phyloP scores from a whole-genome alignment of 768 basidiomycete genomes.

The Russula abietina region DNA sequence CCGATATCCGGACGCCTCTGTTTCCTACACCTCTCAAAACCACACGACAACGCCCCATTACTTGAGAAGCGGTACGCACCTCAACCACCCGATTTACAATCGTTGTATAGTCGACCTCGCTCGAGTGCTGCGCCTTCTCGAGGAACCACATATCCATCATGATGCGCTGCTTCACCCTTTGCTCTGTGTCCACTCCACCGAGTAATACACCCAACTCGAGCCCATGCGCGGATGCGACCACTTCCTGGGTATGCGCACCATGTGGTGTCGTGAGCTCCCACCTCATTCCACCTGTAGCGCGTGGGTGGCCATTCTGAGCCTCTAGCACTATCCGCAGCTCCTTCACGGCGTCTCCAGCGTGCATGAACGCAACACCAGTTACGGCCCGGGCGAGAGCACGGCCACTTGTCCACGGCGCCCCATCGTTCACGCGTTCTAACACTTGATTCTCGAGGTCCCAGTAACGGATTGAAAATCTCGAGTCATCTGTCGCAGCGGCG shows the following conservation, averaged over 20 bases:
- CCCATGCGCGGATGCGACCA: constrained; percentile 10
- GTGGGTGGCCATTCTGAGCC: constrained; percentile 12
- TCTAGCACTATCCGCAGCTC: constrained; percentile 12
- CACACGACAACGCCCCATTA: neutral
- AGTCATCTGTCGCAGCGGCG: constrained; percentile 18
- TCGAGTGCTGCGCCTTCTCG: constrained; percentile 6
- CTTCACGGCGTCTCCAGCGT: constrained; percentile 11
- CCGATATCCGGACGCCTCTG: constrained; percentile 7
- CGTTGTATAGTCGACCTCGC: constrained; percentile 14
- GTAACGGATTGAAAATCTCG: constrained; percentile 17
- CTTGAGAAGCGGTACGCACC: constrained; percentile 8
- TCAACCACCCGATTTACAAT: constrained; percentile 13
- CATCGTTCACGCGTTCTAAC: constrained; percentile 6
- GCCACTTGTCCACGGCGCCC: constrained; percentile 14
- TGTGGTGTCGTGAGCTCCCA: constrained; percentile 18
- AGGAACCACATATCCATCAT: constrained; percentile 18
- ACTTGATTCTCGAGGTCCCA: constrained; percentile 17
- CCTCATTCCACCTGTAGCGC: constrained; percentile 13
- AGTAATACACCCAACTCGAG: constrained; percentile 16
- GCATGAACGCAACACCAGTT: constrained; percentile 12
- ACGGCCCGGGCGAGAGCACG: constrained; percentile 17
- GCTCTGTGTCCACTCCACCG: constrained; percentile 11
- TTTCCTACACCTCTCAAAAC: constrained; percentile 4
- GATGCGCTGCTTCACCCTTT: constrained; percentile 13
- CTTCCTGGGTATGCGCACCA: neutral